These are phyloP conservation scores for Nigrospora sphaerica DNA, from an alignment of 2,329 filamentous ascomycete species.

Conservation along the genomic window DNA sequence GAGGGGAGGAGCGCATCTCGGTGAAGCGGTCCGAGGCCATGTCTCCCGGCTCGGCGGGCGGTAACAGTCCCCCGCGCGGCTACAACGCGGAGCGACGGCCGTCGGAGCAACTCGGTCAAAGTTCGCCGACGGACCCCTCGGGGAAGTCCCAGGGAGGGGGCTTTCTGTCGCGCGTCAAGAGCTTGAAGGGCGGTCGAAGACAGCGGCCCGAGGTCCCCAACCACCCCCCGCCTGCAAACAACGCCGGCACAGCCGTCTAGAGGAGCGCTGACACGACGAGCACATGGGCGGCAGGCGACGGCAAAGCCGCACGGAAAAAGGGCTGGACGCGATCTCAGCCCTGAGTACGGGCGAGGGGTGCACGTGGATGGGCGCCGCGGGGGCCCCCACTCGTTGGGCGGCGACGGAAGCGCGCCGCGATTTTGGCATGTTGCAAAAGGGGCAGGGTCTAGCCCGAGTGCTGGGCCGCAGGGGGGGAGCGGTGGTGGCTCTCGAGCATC, in stretches of 20 bases:
- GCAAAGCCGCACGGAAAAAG: background rate
- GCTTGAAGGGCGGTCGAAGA: constrained; percentile 65
- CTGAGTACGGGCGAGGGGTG: too few species aligned
- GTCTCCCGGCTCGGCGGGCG: constrained; percentile 31
- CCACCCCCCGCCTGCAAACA: background rate
- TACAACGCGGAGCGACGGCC: constrained; percentile 54
- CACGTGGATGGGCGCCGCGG: too few species aligned
- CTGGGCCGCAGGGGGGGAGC: too few species aligned
- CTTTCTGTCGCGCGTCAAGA: constrained; percentile 74
- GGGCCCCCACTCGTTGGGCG: too few species aligned
- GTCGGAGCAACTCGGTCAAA: constrained; percentile 48
- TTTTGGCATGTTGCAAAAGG: too few species aligned
- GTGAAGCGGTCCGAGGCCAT: constrained; percentile 31
- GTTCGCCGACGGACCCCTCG: constrained; percentile 29
- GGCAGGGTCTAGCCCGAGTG: too few species aligned
- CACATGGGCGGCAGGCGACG: background rate
- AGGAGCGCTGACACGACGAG: background rate
- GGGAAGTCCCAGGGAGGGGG: constrained; percentile 44
- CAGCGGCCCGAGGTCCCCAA: constrained; percentile 24
- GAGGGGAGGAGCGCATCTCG: constrained; percentile 41
- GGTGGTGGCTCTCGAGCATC: too few species aligned
- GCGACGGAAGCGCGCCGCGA: too few species aligned
- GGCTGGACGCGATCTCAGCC: constrained; percentile 2
- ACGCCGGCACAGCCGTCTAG: constrained; percentile 1
- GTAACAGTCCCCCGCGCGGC: constrained; percentile 49